Evolutionary conservation across 176 grass and related monocot genomes (phyloP), one percentile per base, ranked within the genome.

Genomic region (Ensete glaucum): DNA sequence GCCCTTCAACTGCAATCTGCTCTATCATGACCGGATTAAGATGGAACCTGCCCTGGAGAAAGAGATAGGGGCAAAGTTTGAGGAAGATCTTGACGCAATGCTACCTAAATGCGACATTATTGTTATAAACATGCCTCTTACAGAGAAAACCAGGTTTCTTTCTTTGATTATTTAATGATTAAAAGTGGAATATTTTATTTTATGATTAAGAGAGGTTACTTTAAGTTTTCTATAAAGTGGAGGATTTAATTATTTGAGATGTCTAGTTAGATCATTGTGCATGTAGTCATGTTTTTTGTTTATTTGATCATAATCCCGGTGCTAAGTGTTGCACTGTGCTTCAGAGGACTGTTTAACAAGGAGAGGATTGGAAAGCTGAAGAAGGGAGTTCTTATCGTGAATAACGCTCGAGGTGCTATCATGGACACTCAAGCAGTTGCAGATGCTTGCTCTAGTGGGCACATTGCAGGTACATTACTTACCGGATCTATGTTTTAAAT

Each of bases 331-430:
- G 14, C 17, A 60, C 19, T 22, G 4, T 74, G 48, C 64, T 82
- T 85, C 83, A 97, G 93, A 89, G 89, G 87, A 71, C 66, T 97
- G 87, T 90, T 97, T 81, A 81, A 97, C 78, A 92, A 92, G 82
- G 87, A 97, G 48, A 97, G 69, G 79, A 97, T 97, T 49, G 85
- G 81, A 50, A 97, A 92, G 76, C 76, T 97, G 93, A 97, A 97
- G 80, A 97, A 92, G 81, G 93, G 93, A 62, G 90, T 92, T 25
- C 78, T 97, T 50, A 34, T 97, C 1, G 90, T 97, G 21, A 97
- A 97, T 79, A 97, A 97, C 60, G 90, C 94, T 71, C 86, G 90
- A 56, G 94, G 89, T 22, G 94, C 90, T 64, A 86, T 97, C 82
- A 92, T 97, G 77, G 90, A 97, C 75, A 85, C 90, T 67, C 90